Conservation (phyloP, 2,329 filamentous ascomycete species). For the Cryphonectria parasitica region DNA sequence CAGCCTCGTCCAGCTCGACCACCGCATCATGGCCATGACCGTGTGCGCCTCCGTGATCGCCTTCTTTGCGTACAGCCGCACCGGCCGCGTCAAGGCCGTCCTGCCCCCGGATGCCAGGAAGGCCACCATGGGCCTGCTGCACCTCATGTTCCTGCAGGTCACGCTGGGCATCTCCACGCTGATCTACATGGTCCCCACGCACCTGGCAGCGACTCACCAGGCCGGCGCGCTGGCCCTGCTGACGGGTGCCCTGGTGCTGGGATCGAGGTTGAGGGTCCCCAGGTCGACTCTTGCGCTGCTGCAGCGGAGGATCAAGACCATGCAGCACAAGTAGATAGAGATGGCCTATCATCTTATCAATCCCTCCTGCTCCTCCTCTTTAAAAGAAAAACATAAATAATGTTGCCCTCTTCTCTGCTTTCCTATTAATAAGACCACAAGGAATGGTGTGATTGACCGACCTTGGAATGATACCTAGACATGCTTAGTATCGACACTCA, state of each 20-base stretch:
- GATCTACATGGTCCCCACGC: constrained; percentile 89
- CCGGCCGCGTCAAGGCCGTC: constrained; percentile 58
- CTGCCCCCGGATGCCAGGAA: constrained; percentile 68
- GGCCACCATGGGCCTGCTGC: constrained; percentile 78
- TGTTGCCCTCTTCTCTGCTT: no score
- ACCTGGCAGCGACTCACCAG: constrained; percentile 88
- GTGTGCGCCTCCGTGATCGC: constrained; percentile 82
- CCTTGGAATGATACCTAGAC: not conserved
- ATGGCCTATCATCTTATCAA: no score
- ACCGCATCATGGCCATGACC: constrained; percentile 87
- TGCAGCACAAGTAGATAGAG: constrained; percentile 10
- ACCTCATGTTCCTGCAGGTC: constrained; percentile 81
- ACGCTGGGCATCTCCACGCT: constrained; percentile 86
- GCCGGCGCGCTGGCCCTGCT: constrained; percentile 85
- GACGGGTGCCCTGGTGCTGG: constrained; percentile 79
- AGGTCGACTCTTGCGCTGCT: constrained; percentile 65
- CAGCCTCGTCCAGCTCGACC: constrained; percentile 91
- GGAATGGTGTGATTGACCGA: no score
- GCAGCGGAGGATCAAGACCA: constrained; percentile 48
- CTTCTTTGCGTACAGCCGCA: constrained; percentile 80
- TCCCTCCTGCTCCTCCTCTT: not conserved
- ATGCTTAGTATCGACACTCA: not conserved
- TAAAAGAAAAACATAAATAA: not conserved
- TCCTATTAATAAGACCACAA: no score
- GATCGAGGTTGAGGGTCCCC: constrained; percentile 76